phyloP scores from a whole-genome alignment of 345 rosid species.

The Physaria fendleri region DNA sequence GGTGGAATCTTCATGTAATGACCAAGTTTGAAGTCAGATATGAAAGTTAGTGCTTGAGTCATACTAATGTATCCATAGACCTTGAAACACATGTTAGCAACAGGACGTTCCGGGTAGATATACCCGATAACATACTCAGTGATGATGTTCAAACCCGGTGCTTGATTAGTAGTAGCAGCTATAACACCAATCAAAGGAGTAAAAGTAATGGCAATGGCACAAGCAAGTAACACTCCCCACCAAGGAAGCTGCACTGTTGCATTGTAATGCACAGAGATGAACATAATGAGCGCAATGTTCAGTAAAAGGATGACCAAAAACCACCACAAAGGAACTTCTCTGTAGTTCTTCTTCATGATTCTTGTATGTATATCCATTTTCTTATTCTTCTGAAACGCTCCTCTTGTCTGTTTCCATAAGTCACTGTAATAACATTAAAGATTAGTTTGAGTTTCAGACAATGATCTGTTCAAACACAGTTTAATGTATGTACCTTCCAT shows the following conservation, averaged over 20 bases:
- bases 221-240: conserved; percentile 89
- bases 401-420: conserved; percentile 49
- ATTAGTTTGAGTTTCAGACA: not conserved
- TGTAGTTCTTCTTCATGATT: conserved; percentile 68
- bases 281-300: conserved; percentile 45
- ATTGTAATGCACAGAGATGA: conserved; percentile 53
- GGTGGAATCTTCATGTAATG: conserved; percentile 97
- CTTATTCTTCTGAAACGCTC: conserved; percentile 42
- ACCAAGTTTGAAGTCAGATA: conserved; percentile 74
- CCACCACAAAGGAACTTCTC: conserved; percentile 73
- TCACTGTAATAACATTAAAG: conserved; percentile 38
- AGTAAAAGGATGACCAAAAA: conserved; percentile 44
- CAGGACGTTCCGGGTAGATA: conserved; percentile 73
- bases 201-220: conserved; percentile 64
- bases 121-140: conserved; percentile 83
- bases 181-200: conserved; percentile 80
- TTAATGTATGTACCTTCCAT: conserved; percentile 40
- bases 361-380: conserved; percentile 69
- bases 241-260: conserved; percentile 71
- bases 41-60: conserved; percentile 64
- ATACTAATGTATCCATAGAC: conserved; percentile 87
- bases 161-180: conserved; percentile 62
- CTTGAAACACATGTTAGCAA: conserved; percentile 95
- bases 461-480: not conserved
- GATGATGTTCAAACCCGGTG: conserved; percentile 73